Evolutionary conservation across 78 protist species (phyloP), one percentile per base, ranked within the genome.

Genomic region (Dictyostelium intermedium): DNA sequence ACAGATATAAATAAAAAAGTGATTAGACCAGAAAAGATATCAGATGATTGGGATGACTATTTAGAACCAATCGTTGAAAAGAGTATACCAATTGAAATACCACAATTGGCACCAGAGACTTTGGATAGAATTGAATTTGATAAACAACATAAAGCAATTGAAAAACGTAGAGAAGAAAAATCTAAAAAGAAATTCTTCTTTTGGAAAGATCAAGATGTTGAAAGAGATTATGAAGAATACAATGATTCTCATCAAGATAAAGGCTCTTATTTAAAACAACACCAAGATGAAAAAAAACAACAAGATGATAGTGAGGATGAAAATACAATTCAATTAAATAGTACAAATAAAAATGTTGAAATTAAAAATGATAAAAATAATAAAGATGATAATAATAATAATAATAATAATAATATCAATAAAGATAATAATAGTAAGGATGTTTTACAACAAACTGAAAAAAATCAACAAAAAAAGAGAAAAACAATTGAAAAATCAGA

Each of bases 181-280:
- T 45, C 93, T 7, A 87, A 87, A 35, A 87, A 87, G 80, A 87
- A 87, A 35, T 87, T 41, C 45, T 87, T 87, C 41, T 87, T 87
- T 45, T 87, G 93, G 93, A 53, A 56, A 61, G 32, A 87, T 43
- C 79, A 87, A 20, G 32, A 50, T 27, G 45, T 47, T 13, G 85
- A 77, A 43, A 77, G 82, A 43, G 82, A 77, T 77, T 77, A 77
- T 41, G 61, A 41, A 20, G 82, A 77, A 41, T 77, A 77, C 41
- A n/a, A 41, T 41, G 82, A 77, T 77, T n/a, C 27, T 11, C 18
- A 23, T 77, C 82, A 77, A 77, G 82, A 77, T 41, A 77, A 77
- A 77, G 82, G 82, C n/a, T 77, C 82, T 8, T 77, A 77, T 20
- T 60, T 82, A 35, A 82, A 82, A 43, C 37, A 5, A 25, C 43